Evolutionary conservation across 2,329 filamentous ascomycete genomes (phyloP).

Genomic region (Rhynchosporium secalis): DNA sequence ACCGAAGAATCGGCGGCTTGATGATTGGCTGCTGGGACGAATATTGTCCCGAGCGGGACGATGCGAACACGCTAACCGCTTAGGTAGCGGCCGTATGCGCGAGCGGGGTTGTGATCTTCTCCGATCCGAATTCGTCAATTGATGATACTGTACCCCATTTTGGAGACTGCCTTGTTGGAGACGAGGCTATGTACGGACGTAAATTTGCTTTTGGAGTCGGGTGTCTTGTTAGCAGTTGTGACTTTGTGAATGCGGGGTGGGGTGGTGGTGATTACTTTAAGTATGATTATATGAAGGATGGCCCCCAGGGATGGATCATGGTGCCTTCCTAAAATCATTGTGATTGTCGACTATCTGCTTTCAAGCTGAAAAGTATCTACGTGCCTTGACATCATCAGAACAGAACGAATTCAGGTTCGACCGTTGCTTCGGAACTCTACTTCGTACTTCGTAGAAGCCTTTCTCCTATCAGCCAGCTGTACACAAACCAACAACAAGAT

Average conservation of each 20-base stretch:
- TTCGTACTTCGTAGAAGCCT: too few relatives aligned
- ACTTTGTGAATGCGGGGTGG: not conserved
- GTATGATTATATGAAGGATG: constrained; percentile 9
- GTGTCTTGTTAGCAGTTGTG: constrained; percentile 1
- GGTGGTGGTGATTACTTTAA: not conserved
- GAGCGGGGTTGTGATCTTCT: not conserved
- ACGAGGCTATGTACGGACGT: not conserved
- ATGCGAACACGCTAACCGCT: not conserved
- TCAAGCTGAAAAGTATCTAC: too few relatives aligned
- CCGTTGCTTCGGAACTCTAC: too few relatives aligned
- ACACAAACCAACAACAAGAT: not conserved
- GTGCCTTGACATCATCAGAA: too few relatives aligned
- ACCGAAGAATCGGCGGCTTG: constrained; percentile 1
- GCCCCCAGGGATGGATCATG: too few relatives aligned
- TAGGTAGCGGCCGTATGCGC: constrained; percentile 10
- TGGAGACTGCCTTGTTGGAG: too few relatives aligned
- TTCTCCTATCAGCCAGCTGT: not conserved
- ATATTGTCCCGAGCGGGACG: constrained; percentile 6
- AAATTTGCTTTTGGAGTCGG: not conserved
- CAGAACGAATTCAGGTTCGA: too few relatives aligned
- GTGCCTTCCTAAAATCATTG: too few relatives aligned
- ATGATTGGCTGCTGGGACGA: not conserved
- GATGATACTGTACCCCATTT: too few relatives aligned
- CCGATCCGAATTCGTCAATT: too few relatives aligned
- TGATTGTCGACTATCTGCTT: too few relatives aligned